Evolutionary conservation across 345 rosid genomes (phyloP), one percentile per base, ranked within the genome.

Genomic region (Eutrema heterophyllum): DNA sequence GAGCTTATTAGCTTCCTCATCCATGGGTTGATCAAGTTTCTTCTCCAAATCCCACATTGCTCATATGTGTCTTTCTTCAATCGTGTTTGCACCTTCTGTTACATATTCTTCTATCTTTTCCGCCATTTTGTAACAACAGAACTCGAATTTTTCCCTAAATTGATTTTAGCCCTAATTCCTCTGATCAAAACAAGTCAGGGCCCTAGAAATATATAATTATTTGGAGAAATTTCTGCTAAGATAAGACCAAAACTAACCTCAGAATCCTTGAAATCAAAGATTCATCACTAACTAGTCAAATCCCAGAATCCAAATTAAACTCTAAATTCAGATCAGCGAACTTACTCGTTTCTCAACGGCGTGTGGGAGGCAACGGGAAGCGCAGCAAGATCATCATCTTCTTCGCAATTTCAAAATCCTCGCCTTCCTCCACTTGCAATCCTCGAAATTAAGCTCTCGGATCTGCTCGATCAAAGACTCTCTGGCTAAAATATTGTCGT

Each of bases 21-120:
- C 99, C 96, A 92, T 92, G 69, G 99, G 88, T 77, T 90, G 93
- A 82, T 95, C 99, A 83, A 92, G 91, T 71, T 86, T 89, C 81
- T 90, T 85, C 64, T 95, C 98, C 85, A 92, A 81, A 64, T 64
- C 92, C 99, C 97, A 90, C 97, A 90, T 90, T 43, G 85, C 86
- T 44, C 98, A 96, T 72, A 75, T 75, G 36, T 86, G 24, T 76
- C 80, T 86, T 45, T 36, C 78, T 55, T 82, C 83, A 55, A 74
- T 61, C 15, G 86, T 89, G 39, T 83, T 84, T 67, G 83, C 87
- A 55, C 83, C 79, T 70, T 86, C 89, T 18, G 66, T 52, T 54
- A 82, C 73, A 40, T 88, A 68, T 60, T 67, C 36, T 70, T 85
- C 89, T 5, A 62, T 77, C 75, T 84, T 76, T 61, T 87, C 76